Evolutionary conservation across 495 filamentous ascomycete genomes (phyloP), one percentile per base, ranked within the genome.

Genomic region (Hypoxylon trugodes): DNA sequence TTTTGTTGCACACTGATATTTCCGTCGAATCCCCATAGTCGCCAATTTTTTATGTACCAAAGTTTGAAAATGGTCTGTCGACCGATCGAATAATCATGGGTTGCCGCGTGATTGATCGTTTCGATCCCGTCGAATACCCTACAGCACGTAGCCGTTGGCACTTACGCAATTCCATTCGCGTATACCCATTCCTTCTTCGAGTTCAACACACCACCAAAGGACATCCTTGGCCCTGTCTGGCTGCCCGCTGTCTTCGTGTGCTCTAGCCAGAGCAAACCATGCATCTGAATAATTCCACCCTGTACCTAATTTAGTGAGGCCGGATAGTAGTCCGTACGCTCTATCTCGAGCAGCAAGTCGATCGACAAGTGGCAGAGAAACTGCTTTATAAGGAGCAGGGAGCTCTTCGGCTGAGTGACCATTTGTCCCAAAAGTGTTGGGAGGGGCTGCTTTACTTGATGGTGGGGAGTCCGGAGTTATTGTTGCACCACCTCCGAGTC

Each of bases 271-370:
- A 7, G 87, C 86, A 68, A 89, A 92, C 95, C 95, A 98, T 15
- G 93, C 95, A 71, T 97, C 95, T n/a, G 88, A 86, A 68, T 88
- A 84, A 72, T 97, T 91, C 96, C 96, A 98, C 4, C 92, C 93
- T 22, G 76, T 80, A n/a, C 93, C 92, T 2, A 90, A 82, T 76
- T 90, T 93, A 1, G 92, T 97, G 51, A 98, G 80, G 1, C 83
- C 82, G 6, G 87, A 88, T 0, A 98, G 83, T 37, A 98, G 81
- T 9, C 85, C 88, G 69, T 91, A 91, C 1, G 96, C 95, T 15
- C 96, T 84, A 69, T 98, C 93, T 24, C 92, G 84, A 22, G 91
- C 90, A 12, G 90, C 88, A n/a, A 95, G 82, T 13, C 90, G 85
- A 69, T 92, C 89, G 21, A 91, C 79, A 21, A 89, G 80, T 40